Evolutionary conservation across 768 basidiomycete species (phyloP).

Genomic region (Mycena metata): DNA sequence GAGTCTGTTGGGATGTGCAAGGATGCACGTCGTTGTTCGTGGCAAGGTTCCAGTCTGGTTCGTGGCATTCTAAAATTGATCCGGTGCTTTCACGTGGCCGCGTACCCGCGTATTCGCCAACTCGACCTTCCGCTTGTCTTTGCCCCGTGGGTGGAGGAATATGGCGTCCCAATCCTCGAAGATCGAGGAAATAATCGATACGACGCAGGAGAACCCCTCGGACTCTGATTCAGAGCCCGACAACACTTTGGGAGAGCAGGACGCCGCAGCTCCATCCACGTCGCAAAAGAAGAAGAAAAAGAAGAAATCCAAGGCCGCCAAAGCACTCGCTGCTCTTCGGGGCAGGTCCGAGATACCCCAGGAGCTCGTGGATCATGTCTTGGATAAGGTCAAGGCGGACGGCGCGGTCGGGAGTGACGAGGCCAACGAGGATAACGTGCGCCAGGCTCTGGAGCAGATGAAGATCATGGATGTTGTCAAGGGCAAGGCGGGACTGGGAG

Average conservation of each 20-base stretch:
- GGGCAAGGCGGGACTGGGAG: slow-evolving; percentile 83
- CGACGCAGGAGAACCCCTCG: slow-evolving; percentile 37
- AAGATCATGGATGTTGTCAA: slow-evolving; percentile 89
- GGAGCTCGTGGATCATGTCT: slow-evolving; percentile 73
- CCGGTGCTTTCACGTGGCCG: background rate
- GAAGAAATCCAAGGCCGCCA: slow-evolving; percentile 82
- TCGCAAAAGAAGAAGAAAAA: slow-evolving; percentile 83
- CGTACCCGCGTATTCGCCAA: too few relatives aligned
- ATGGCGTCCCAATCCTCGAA: slow-evolving; percentile 40
- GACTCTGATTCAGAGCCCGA: slow-evolving; percentile 35
- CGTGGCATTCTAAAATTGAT: background rate
- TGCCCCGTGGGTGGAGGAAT: too few relatives aligned
- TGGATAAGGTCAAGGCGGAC: slow-evolving; percentile 75
- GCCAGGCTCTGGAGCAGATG: slow-evolving; percentile 79
- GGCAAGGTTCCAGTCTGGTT: too few relatives aligned
- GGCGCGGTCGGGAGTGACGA: slow-evolving; percentile 59
- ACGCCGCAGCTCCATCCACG: slow-evolving; percentile 56
- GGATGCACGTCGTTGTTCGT: too few relatives aligned
- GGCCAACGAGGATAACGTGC: slow-evolving; percentile 75
- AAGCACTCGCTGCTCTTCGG: slow-evolving; percentile 61
- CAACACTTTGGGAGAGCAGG: slow-evolving; percentile 26
- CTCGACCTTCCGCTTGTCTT: too few relatives aligned
- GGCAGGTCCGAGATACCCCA: slow-evolving; percentile 69
- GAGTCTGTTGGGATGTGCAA: too few relatives aligned
- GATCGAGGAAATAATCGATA: slow-evolving; percentile 45